phyloP scores from a whole-genome alignment of 140 eudicot species.

The Cichorium intybus region DNA sequence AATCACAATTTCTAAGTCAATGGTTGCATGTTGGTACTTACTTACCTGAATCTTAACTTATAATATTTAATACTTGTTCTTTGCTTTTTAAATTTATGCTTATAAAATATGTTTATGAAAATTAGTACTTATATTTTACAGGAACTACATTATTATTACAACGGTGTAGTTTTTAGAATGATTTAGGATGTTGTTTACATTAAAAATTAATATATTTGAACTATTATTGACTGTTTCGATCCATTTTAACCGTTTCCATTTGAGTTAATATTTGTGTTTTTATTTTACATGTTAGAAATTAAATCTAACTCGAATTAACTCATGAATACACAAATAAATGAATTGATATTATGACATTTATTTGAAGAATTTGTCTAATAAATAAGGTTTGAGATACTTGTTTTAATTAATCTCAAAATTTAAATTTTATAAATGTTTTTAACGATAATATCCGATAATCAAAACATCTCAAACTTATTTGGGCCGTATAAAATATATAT shows the following conservation, averaged over 20 bases:
- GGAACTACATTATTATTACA: too few species aligned
- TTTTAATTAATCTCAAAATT: background rate
- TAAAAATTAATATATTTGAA: background rate
- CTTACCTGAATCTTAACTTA: background rate
- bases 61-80: background rate
- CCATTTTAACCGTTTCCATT: too few species aligned
- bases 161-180: background rate
- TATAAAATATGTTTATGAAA: background rate
- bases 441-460: background rate
- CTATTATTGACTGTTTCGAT: background rate
- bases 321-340: too few species aligned
- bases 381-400: background rate
- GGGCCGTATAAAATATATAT: background rate
- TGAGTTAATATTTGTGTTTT: too few species aligned
- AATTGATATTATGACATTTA: too few species aligned
- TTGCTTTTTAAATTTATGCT: background rate
- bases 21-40: constrained; percentile 19
- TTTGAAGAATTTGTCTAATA: too few species aligned
- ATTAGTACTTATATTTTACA: too few species aligned
- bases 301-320: too few species aligned
- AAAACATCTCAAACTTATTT: background rate
- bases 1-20: constrained; percentile 11
- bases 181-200: background rate
- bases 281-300: too few species aligned
- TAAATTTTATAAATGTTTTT: background rate